Conservation (phyloP, 2,329 filamentous ascomycete genomes). For the Aspergillus calidoustus region DNA sequence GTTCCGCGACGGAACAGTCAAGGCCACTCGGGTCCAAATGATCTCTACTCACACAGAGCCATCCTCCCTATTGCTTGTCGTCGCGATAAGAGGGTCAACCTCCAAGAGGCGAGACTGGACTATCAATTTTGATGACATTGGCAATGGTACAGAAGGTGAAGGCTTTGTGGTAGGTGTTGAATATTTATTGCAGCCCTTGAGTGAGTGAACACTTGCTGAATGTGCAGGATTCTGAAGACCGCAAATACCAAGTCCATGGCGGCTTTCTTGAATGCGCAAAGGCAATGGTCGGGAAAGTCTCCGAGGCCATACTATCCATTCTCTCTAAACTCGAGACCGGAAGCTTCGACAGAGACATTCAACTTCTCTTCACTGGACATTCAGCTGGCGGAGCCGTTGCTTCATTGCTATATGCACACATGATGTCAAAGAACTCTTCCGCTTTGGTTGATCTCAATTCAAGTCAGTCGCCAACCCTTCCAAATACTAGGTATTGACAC, state of each 20-base stretch:
- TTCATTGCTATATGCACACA: slow-evolving; percentile 78
- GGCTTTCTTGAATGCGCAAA: slow-evolving; percentile 15
- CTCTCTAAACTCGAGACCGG: not conserved
- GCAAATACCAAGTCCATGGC: slow-evolving; percentile 6
- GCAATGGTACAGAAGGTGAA: slow-evolving; percentile 5
- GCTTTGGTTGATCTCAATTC: not conserved
- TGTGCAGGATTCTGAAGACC: not conserved
- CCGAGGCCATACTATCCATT: slow-evolving; percentile 2
- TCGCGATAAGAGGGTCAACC: slow-evolving; percentile 16
- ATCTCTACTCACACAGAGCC: not conserved
- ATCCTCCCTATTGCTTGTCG: slow-evolving; percentile 1
- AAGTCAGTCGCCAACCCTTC: slow-evolving; percentile 41
- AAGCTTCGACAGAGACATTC: not conserved
- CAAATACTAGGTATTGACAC: not conserved
- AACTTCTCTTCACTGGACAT: slow-evolving; percentile 80
- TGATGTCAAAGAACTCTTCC: slow-evolving; percentile 48
- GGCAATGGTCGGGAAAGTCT: slow-evolving; percentile 12
- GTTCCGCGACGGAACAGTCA: slow-evolving; percentile 13
- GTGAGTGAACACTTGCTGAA: not conserved
- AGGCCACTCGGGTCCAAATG: slow-evolving; percentile 5
- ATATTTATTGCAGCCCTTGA: not conserved
- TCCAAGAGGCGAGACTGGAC: slow-evolving; percentile 16
- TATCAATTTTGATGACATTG: slow-evolving; percentile 16
- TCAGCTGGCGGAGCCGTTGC: slow-evolving; percentile 86
- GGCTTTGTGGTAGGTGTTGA: slow-evolving; percentile 10